Evolutionary conservation across 768 basidiomycete genomes (phyloP), one percentile per base, ranked within the genome.

Genomic region (Boletus reticuloceps): DNA sequence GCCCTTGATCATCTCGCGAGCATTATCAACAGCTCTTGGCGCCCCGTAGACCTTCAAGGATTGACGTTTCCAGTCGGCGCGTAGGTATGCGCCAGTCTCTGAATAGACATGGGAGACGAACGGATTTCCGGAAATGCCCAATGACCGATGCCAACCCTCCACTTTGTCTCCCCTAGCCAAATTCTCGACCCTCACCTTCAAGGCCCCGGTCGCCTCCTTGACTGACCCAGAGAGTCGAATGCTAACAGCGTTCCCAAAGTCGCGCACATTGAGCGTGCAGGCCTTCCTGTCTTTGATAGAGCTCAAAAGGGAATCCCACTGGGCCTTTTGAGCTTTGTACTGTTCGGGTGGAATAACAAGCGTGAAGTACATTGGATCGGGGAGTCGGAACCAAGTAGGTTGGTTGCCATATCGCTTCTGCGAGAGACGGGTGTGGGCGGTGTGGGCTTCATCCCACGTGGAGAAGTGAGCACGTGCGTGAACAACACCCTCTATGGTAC

Each of bases 161-260:
- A 85, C 68, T 36, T 68, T 78, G 39, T 80, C 77, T 6, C 84
- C 84, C 22, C 72, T 72, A 3, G 75, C 78, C 38, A 86, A 63
- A 49, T 72, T 77, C 64, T 86, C 85, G 0, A 82, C 79, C 49
- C 83, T 71, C 13, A 85, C 83, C 69, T 85, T 86, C 55, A 86
- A 61, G 6, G 76, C 73, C 1, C 85, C 85, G 2, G 79, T 75
- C 2, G 75, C 76, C 58, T 79, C 78, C 67, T 80, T 80, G 47
- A 79, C 78, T 14, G 79, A 72, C 0, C 84, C 84, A 1, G 71
- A 59, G n/a, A 85, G 72, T 5, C 69, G 74, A 39, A 85, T 74
- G 16, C 70, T 66, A 42, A 78, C 72, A 9, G 43, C 45, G 34
- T 63, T 60, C 22, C 59, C 62, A 10, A 22, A 39, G 25, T 70